phyloP scores from a whole-genome alignment of 2,329 filamentous ascomycete species.

The Fusarium cicatricum region DNA sequence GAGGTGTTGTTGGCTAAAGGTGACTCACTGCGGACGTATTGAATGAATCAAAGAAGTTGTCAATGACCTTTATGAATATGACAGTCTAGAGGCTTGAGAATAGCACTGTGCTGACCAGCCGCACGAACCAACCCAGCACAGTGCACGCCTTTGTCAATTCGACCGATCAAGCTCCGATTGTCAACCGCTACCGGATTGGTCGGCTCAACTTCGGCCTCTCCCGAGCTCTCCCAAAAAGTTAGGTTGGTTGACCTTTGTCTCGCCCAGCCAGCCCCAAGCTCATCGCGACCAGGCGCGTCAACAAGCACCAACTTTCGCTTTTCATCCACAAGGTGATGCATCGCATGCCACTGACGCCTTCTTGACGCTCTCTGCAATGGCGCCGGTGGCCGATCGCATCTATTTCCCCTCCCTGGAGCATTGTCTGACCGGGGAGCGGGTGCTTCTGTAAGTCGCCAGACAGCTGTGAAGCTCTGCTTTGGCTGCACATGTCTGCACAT shows the following conservation, averaged over 20 bases:
- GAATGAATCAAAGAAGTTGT: slow-evolving; percentile 31
- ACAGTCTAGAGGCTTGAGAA: neutral
- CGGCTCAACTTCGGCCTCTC: slow-evolving; percentile 41
- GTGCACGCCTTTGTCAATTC: slow-evolving; percentile 12
- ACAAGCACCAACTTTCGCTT: slow-evolving; percentile 42
- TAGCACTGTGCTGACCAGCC: neutral
- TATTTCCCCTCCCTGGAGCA: slow-evolving; percentile 88
- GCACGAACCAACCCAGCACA: slow-evolving; percentile 4
- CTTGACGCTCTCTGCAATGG: slow-evolving; percentile 71
- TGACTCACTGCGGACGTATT: slow-evolving; percentile 31
- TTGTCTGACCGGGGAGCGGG: slow-evolving; percentile 81
- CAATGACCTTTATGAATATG: slow-evolving; percentile 20
- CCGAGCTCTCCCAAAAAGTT: slow-evolving; percentile 45
- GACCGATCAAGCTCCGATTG: slow-evolving; percentile 37
- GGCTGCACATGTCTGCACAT: slow-evolving; percentile 24
- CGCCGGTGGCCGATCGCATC: slow-evolving; percentile 71
- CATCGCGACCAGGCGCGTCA: slow-evolving; percentile 48
- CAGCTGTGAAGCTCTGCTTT: slow-evolving; percentile 15
- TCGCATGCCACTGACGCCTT: slow-evolving; percentile 49
- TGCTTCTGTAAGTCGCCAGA: slow-evolving; percentile 73
- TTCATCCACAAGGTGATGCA: slow-evolving; percentile 48
- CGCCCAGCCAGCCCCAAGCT: slow-evolving; percentile 36
- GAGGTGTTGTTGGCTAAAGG: slow-evolving; percentile 24
- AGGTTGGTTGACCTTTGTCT: slow-evolving; percentile 31
- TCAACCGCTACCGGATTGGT: slow-evolving; percentile 14